A percentile compares a stretch with the other conserved stretches of the same genome.
Evolutionary conservation across 768 basidiomycete genomes (phyloP).

Genomic region (Lentinula detonsa): DNA sequence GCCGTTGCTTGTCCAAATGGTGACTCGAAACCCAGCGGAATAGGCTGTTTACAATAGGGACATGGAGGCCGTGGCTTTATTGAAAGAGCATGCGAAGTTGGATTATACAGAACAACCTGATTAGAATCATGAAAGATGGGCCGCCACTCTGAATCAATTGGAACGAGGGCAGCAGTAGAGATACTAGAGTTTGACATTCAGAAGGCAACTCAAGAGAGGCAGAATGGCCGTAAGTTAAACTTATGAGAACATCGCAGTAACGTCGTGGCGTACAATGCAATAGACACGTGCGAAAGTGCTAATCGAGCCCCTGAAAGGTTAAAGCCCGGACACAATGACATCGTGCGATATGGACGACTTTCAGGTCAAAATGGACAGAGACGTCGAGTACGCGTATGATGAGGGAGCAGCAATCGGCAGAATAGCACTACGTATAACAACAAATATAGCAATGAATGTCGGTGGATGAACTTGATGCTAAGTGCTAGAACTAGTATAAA

Average conservation of each 20-base stretch:
- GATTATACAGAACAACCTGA: slow-evolving; percentile 85
- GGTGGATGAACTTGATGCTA: not conserved
- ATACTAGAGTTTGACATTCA: not conserved
- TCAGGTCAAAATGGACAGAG: too few species aligned
- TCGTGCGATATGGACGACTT: too few species aligned
- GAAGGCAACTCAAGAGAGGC: too few species aligned
- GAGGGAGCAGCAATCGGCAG: not conserved
- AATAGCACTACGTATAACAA: not conserved
- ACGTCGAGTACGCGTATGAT: not conserved
- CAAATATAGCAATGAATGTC: not conserved
- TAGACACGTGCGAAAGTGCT: not conserved
- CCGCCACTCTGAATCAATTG: slow-evolving; percentile 49
- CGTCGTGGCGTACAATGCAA: too few species aligned
- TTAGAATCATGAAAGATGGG: slow-evolving; percentile 75
- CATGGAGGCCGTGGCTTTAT: slow-evolving; percentile 44
- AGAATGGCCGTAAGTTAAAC: not conserved
- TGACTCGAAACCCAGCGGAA: slow-evolving; percentile 40
- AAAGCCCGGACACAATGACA: too few species aligned
- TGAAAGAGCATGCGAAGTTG: slow-evolving; percentile 76
- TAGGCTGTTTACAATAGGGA: slow-evolving; percentile 68
- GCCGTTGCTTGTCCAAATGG: slow-evolving; percentile 3
- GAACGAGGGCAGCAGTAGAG: slow-evolving; percentile 10
- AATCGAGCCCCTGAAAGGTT: too few species aligned
- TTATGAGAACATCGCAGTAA: not conserved
- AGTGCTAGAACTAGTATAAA: not conserved